Percentiles rank a stretch among this genome's conserved stretches.
Evolutionary conservation across 176 grass and related monocot species (phyloP).

Genomic region (Coix lacrymajobi): DNA sequence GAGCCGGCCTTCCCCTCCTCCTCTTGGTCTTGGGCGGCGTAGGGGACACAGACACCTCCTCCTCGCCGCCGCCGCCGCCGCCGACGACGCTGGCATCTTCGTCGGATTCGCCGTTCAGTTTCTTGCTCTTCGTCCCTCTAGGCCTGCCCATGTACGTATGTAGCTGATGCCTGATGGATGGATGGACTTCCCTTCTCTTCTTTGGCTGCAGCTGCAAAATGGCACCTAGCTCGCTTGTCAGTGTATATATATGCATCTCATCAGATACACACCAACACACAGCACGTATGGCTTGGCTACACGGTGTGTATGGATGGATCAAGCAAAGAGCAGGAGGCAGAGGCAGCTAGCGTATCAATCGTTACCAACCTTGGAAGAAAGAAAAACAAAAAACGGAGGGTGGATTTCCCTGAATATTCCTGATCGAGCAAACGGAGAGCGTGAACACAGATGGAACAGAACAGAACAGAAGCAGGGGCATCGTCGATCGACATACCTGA

Average conservation of each 20-base stretch:
- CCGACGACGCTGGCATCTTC: background rate
- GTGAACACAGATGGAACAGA: background rate
- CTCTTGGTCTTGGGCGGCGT: background rate
- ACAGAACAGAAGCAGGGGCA: background rate
- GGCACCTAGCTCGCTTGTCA: background rate
- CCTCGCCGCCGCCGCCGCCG: background rate
- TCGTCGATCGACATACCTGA: background rate
- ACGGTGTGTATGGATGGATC: too few species aligned
- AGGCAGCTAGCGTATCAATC: too few species aligned
- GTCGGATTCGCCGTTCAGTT: background rate
- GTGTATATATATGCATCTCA: background rate
- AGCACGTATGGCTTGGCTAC: too few species aligned
- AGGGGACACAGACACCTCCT: background rate
- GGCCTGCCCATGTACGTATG: background rate
- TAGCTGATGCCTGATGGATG: background rate
- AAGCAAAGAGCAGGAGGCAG: too few species aligned
- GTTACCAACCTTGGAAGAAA: too few species aligned
- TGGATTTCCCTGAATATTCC: background rate
- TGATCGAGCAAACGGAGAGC: background rate
- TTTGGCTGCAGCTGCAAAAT: background rate
- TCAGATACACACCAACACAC: background rate
- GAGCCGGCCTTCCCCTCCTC: background rate
- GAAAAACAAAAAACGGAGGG: background rate
- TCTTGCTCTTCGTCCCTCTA: slow-evolving; percentile 25
- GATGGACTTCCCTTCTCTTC: background rate